Conservation (phyloP, 441 rosid species). For the Populus hybrid region DNA sequence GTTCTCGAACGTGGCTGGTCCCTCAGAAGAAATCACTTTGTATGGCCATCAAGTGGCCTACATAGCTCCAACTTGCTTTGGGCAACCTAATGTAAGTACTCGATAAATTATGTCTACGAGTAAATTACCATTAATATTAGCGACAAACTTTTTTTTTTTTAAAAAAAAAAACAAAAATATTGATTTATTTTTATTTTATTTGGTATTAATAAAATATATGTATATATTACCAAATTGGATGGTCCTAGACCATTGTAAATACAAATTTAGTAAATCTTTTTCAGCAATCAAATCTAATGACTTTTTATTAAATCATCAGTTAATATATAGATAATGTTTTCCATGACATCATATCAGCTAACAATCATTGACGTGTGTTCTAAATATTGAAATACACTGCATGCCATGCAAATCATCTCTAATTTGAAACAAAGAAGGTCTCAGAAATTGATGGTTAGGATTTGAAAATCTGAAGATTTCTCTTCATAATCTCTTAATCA, state of each 20-base stretch:
- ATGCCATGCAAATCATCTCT: not conserved
- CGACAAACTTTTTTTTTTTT: no score
- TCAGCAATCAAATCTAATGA: no score
- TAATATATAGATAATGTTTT: no score
- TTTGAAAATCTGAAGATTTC: not conserved
- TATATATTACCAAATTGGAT: no score
- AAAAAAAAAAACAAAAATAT: no score
- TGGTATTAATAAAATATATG: no score
- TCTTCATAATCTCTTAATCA: not conserved
- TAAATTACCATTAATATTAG: not conserved
- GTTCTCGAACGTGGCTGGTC: slow-evolving; percentile 27
- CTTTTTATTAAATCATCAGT: no score
- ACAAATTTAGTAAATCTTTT: no score
- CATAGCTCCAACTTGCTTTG: slow-evolving; percentile 24
- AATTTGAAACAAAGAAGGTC: not conserved
- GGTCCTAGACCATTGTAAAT: no score
- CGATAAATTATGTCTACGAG: no score
- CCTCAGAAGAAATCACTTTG: slow-evolving; percentile 17
- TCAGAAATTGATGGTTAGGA: not conserved
- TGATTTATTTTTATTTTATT: no score
- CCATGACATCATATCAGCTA: not conserved
- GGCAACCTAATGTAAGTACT: slow-evolving; percentile 17
- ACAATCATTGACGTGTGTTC: not conserved
- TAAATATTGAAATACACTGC: no score
- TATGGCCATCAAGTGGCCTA: slow-evolving; percentile 21